Base-by-base conservation (phyloP, 331 rosid species). In the Acacia pycnantha region DNA sequence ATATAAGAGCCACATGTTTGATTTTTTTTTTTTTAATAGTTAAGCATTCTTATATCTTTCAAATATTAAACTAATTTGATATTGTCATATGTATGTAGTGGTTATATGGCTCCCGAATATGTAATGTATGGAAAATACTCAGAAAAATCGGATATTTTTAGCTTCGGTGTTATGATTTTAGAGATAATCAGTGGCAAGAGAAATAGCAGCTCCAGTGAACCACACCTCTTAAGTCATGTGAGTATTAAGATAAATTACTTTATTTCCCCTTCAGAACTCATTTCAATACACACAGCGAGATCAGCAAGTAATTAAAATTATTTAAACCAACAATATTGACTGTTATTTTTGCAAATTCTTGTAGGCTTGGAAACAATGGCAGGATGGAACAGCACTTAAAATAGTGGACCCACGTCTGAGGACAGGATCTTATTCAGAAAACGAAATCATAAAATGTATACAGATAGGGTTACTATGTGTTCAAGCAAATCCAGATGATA, bases 101-200 rank as follows among this genome's bases (percentile, higher is more conserved):
- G 94, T 22, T 91, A 88, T 9, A 93, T 43, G 88, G 89, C 93
- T 77, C 93, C 90, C 0, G 92, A 93, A 40, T 93, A 91, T 76
- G 87, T 92, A 43, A 89, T 91, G 84, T 79, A 77, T 0, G 94
- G 90, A 11, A 84, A 84, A 0, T 88, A 88, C n/a, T 91, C 91
- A 0, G 69, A 82, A 4, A 91, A 90, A 74, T 85, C 90, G 1
- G 93, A 91, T 24, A 87, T 91, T 18, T 93, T 86, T 41, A 89
- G 92, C 41, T 87, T 90, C 11, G 92, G 94, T 6, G 94, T 93
- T n/a, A 41, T 93, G 9, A 75, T 89, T 44, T 66, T 93, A 43
- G 98, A 91, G 84, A 87, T 90, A 26, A 50, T 91, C 18, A 88
- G 88, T 31, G 92, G 98, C 43, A 78, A 78, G 76, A 91, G 64